phyloP scores from a whole-genome alignment of 2,329 filamentous ascomycete genomes.

The Calonectria naviculata region DNA sequence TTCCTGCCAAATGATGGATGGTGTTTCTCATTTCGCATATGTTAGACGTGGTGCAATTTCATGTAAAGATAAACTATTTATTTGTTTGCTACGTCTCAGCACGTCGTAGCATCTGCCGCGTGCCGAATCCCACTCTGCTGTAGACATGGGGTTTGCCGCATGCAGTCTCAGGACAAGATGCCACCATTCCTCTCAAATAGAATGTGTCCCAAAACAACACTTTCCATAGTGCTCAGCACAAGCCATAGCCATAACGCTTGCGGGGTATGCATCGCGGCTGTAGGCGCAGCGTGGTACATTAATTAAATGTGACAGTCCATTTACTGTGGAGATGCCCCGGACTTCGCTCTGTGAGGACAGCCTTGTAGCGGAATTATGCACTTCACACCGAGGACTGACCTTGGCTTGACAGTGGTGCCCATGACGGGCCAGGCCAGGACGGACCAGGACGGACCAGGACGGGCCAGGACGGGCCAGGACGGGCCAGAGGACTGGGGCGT shows the following conservation, averaged over 20 bases:
- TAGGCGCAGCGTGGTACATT: neutral
- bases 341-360: neutral
- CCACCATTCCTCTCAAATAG: constrained; percentile 1
- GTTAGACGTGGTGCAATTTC: neutral
- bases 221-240: neutral
- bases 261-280: neutral
- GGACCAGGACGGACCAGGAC: neutral
- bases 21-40: neutral
- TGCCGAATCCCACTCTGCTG: neutral
- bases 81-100: too few species aligned
- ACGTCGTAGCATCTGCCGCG: too few species aligned
- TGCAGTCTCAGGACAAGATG: neutral
- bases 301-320: neutral
- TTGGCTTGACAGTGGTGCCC: neutral
- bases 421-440: neutral
- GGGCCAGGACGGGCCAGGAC: neutral
- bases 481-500: neutral
- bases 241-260: neutral
- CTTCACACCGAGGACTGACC: neutral
- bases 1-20: neutral
- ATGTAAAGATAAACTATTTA: too few species aligned
- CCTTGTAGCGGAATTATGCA: neutral
- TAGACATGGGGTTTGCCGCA: neutral
- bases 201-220: neutral
- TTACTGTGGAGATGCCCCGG: neutral